Percentiles rank a stretch among this genome's conserved stretches.
Conservation (phyloP, 2,329 filamentous ascomycete genomes). For the Corniculantispora saksenae region DNA sequence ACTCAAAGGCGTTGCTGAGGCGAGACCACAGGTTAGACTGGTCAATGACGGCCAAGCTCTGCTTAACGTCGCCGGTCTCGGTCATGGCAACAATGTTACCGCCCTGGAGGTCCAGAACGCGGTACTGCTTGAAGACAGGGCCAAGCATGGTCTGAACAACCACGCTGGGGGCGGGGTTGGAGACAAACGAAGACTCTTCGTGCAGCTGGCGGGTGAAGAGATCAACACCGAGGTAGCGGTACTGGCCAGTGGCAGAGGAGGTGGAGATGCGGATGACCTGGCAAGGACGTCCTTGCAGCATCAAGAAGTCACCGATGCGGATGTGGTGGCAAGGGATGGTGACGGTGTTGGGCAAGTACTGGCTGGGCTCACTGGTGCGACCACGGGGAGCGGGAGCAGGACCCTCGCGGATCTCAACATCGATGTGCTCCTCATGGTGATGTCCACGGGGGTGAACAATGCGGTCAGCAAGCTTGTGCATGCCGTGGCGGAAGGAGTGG, state of each 20-base stretch:
- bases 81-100: slow-evolving; percentile 93
- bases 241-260: slow-evolving; percentile 95
- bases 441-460: slow-evolving; percentile 51
- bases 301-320: slow-evolving; percentile 96
- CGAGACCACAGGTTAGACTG: slow-evolving; percentile 87
- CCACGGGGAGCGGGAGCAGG: slow-evolving; percentile 33
- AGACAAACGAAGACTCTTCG: slow-evolving; percentile 97
- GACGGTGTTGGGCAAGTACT: slow-evolving; percentile 73
- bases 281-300: slow-evolving; percentile 98
- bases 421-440: slow-evolving; percentile 51
- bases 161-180: slow-evolving; percentile 93
- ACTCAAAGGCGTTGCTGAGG: slow-evolving; percentile 81
- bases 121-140: slow-evolving; percentile 99
- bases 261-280: slow-evolving; percentile 99
- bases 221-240: slow-evolving; percentile 99
- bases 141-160: slow-evolving; percentile 99
- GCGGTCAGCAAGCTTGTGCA: slow-evolving; percentile 60
- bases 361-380: slow-evolving; percentile 32
- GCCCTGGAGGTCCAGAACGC: slow-evolving; percentile 93
- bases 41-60: slow-evolving; percentile 87
- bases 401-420: slow-evolving; percentile 45
- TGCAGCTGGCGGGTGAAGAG: slow-evolving; percentile 99
- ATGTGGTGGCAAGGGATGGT: slow-evolving; percentile 99
- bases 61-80: slow-evolving; percentile 98
- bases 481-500: slow-evolving; percentile 58